Conservation (phyloP, 306 rosid species). For the Urtica urens region DNA sequence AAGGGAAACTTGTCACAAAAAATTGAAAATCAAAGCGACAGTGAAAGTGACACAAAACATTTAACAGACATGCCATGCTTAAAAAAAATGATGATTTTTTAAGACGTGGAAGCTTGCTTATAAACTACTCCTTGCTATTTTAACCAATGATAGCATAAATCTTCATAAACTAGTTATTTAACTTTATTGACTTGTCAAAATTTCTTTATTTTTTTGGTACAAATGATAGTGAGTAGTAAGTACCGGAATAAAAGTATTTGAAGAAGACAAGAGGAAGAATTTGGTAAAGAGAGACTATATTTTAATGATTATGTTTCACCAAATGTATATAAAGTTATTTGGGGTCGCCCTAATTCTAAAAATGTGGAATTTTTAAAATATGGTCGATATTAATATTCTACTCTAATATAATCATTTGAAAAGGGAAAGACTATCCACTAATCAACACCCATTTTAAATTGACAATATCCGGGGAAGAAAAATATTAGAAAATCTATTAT, state of each 20-base stretch:
- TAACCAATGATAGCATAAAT: conserved; percentile 3
- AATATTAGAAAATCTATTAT: too few species aligned
- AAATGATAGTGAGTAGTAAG: background rate
- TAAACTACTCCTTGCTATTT: background rate
- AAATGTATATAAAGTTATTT: background rate
- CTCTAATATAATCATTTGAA: background rate
- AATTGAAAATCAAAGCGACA: background rate
- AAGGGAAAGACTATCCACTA: background rate
- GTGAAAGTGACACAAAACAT: background rate
- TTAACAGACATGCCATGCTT: background rate
- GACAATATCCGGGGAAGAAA: too few species aligned
- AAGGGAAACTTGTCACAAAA: too few species aligned
- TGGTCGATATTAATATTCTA: background rate
- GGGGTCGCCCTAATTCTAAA: background rate
- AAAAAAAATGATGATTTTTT: background rate
- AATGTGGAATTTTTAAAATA: background rate
- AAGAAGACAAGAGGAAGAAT: background rate
- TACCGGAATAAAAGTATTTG: background rate
- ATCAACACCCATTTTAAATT: background rate
- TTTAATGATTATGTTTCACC: background rate
- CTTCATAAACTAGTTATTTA: conserved; percentile 1
- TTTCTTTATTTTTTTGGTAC: background rate
- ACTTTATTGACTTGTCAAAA: conserved; percentile 9
- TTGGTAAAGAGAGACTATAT: background rate
- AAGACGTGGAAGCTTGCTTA: conserved; percentile 7